Percentiles rank a stretch among this genome's conserved stretches.
Evolutionary conservation across 2,329 filamentous ascomycete species (phyloP).

Genomic region (Botryosphaeria dothidea): DNA sequence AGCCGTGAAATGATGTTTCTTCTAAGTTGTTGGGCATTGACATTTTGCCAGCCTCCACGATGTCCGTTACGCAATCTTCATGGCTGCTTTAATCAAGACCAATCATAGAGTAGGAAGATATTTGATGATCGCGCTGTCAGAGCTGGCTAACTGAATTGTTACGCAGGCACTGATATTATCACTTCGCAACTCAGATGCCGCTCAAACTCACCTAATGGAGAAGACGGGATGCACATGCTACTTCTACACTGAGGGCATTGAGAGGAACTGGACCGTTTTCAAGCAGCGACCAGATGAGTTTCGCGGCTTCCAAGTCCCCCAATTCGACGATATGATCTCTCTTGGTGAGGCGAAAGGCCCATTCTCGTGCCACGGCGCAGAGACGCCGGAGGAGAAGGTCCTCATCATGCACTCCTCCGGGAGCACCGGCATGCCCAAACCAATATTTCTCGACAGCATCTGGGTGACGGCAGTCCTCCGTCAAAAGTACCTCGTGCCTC

Average conservation of each 20-base stretch:
- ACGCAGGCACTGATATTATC: constrained; percentile 15
- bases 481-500: constrained; percentile 20
- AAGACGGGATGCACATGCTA: not conserved
- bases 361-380: not conserved
- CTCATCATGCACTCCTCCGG: constrained; percentile 37
- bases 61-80: not conserved
- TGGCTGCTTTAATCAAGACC: constrained; percentile 9
- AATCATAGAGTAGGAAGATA: not conserved
- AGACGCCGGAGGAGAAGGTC: constrained; percentile 24
- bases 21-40: not conserved
- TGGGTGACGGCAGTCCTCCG: constrained; percentile 22
- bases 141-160: not conserved
- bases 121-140: not conserved
- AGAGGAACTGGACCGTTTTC: not conserved
- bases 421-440: constrained; percentile 37
- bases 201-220: not conserved
- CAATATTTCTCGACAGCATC: constrained; percentile 26
- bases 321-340: not conserved
- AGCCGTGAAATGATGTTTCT: not conserved
- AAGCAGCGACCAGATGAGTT: not conserved
- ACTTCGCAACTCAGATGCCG: constrained; percentile 11
- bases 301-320: not conserved
- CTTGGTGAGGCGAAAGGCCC: not conserved
- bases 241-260: constrained; percentile 5
- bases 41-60: not conserved